Percentiles rank a stretch among this genome's conserved stretches.
Evolutionary conservation across 2,329 filamentous ascomycete species (phyloP).

Genomic region (Coleophoma cylindrospora): DNA sequence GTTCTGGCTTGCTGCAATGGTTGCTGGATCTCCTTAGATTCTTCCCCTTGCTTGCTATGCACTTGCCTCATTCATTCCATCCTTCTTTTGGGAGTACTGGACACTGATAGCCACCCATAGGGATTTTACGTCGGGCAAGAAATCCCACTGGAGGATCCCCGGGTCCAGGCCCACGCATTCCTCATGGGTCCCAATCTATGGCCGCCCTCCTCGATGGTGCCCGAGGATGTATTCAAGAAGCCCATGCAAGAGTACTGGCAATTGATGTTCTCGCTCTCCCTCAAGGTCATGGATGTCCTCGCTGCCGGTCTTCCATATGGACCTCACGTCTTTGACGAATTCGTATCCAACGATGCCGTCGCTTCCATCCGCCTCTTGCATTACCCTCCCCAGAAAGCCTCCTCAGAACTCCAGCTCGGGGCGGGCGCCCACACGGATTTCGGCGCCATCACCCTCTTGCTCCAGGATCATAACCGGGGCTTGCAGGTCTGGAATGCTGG

Average conservation of each 20-base stretch:
- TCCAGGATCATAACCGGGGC: constrained; percentile 42
- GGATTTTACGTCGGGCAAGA: constrained; percentile 36
- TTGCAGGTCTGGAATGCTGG: constrained; percentile 43
- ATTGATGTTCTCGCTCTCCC: constrained; percentile 29
- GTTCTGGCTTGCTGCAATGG: constrained; percentile 33
- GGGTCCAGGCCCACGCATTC: constrained; percentile 25
- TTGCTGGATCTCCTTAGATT: constrained; percentile 30
- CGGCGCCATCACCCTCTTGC: constrained; percentile 46
- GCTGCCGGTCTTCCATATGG: constrained; percentile 37
- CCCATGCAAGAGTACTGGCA: constrained; percentile 37
- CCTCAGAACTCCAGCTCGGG: constrained; percentile 12
- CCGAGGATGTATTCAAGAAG: constrained; percentile 31
- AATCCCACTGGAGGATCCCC: constrained; percentile 33
- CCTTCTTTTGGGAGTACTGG: not conserved
- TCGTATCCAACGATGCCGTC: constrained; percentile 33
- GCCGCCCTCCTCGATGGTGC: constrained; percentile 26
- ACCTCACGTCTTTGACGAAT: constrained; percentile 36
- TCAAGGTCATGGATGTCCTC: constrained; percentile 34
- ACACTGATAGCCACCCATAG: constrained; percentile 4
- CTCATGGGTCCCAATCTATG: constrained; percentile 38
- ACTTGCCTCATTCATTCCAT: not conserved
- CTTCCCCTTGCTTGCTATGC: not conserved
- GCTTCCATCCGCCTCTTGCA: constrained; percentile 41
- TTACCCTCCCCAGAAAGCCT: constrained; percentile 38
- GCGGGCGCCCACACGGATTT: constrained; percentile 48